Evolutionary conservation across 192 early-diverging fungal genomes (phyloP), one percentile per base, ranked within the genome.

Genomic region (Spizellomyces sp.): DNA sequence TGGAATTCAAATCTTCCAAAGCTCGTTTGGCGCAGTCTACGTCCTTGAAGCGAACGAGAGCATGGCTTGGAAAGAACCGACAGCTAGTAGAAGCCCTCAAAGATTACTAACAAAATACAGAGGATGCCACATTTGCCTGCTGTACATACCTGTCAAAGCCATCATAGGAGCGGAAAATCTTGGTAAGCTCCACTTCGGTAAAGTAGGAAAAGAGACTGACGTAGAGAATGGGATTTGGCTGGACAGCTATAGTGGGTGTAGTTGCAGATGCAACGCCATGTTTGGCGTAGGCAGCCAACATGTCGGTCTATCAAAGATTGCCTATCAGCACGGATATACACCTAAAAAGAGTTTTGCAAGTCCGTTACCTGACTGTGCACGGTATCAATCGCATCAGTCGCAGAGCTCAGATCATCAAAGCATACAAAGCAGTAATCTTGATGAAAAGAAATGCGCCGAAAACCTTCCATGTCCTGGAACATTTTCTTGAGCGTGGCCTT

Each of bases 201-300:
- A 84, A 81, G 52, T 82, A 80, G 8, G 82, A 80, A 57, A 84
- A 83, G 12, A 84, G 55, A 60, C 72, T 71, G 43, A 83, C 79
- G 62, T 84, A 84, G 50, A 84, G 70, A 59, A 83, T 84, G 15
- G 81, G 82, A 63, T 84, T 84, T n/a, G 82, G 81, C 9, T 58
- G 72, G 36, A 84, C 81, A 8, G 75, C 70, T 27, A 84, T 78
- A 6, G 82, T 74, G 22, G 82, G 82, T 19, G 78, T 75, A 8
- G 72, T 77, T 42, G 81, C 68, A 21, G 75, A 68, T 8, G 81
- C 76, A 27, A 80, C 82, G 10, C 80, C 77, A 63, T 83, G 75
- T 48, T 84, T 84, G 5, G 82, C 82, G 56, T 84, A 84, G 8
- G 82, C 80, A 10, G 82, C 82, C 21, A 84, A 73, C 82, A 84